These are phyloP conservation scores for Arthrobotrys iridis DNA, from an alignment of 2,329 filamentous ascomycete species.

Conservation along the genomic window DNA sequence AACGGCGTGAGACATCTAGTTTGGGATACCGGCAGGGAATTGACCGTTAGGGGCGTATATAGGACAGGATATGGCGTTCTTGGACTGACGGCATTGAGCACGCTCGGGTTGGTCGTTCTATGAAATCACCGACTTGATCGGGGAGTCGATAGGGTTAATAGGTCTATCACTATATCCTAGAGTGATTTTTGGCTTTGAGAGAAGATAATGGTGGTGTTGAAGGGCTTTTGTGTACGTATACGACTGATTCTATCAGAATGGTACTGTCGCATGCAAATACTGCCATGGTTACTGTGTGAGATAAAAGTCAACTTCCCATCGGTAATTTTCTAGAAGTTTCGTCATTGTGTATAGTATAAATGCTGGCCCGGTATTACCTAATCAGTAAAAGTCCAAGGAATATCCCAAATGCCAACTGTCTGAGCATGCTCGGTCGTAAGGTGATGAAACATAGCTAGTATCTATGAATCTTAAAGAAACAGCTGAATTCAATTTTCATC, in stretches of 20 bases:
- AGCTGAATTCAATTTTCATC: too few relatives aligned
- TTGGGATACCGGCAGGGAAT: slow-evolving; percentile 73
- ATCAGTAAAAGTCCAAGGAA: too few relatives aligned
- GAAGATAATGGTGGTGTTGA: neutral
- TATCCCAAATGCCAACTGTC: too few relatives aligned
- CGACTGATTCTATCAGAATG: slow-evolving; percentile 14
- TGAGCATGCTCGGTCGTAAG: too few relatives aligned
- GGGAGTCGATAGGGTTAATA: neutral
- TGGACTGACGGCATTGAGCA: slow-evolving; percentile 67
- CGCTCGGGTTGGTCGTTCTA: slow-evolving; percentile 60
- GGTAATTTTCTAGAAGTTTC: neutral
- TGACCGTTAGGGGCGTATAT: slow-evolving; percentile 73
- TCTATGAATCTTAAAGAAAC: too few relatives aligned
- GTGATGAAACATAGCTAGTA: too few relatives aligned
- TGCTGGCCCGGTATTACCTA: too few relatives aligned
- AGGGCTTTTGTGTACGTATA: slow-evolving; percentile 1
- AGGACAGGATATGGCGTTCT: slow-evolving; percentile 73
- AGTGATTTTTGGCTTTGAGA: neutral
- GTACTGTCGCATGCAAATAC: slow-evolving; percentile 7
- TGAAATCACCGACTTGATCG: neutral
- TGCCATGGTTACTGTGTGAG: too few relatives aligned
- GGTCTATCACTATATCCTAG: neutral
- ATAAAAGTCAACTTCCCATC: too few relatives aligned
- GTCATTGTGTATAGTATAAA: too few relatives aligned
- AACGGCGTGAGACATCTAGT: slow-evolving; percentile 77